Conservation (phyloP, 75 land plant genomes). For the Sequoiadendron giganteum region DNA sequence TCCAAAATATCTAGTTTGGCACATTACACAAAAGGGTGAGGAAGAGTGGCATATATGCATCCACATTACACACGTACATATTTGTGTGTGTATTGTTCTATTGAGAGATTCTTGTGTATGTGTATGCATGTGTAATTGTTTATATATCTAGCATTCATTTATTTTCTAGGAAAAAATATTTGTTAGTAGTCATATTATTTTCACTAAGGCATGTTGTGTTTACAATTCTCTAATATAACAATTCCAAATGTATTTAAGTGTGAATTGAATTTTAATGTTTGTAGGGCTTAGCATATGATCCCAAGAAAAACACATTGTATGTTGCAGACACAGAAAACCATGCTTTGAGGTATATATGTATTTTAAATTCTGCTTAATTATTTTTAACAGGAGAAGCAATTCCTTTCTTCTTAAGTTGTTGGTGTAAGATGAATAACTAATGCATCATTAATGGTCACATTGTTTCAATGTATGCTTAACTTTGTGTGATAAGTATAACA, state of each 20-base stretch:
- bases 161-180: neutral
- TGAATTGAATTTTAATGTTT: neutral
- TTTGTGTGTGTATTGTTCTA: neutral
- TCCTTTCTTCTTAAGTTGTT: neutral
- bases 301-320: conserved; percentile 84
- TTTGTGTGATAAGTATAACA: neutral
- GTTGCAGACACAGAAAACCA: conserved; percentile 99
- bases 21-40: too few relatives aligned
- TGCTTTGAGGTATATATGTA: conserved; percentile 74
- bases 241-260: neutral
- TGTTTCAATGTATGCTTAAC: neutral
- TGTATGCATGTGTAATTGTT: neutral
- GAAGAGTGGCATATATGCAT: too few relatives aligned
- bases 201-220: neutral
- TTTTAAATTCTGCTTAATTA: neutral
- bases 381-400: neutral
- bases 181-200: neutral
- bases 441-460: neutral
- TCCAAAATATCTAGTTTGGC: too few relatives aligned
- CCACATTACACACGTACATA: neutral
- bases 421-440: neutral
- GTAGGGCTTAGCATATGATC: conserved; percentile 92
- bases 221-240: neutral
- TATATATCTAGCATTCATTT: neutral
- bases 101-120: neutral